phyloP scores from a whole-genome alignment of 306 rosid genomes.

The Fagus crenata region DNA sequence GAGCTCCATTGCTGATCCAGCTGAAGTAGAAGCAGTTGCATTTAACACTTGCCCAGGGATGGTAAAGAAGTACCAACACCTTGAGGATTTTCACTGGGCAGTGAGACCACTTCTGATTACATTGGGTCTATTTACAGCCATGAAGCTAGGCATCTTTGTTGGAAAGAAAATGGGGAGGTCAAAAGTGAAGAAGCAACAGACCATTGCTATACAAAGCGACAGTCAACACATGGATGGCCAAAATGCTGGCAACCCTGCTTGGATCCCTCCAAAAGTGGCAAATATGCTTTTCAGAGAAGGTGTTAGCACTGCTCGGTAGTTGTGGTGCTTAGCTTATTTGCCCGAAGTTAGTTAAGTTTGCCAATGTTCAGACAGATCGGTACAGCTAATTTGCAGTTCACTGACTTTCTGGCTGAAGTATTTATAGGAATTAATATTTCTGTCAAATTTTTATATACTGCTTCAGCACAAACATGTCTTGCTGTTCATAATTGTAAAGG shows the following conservation, averaged over 20 bases:
- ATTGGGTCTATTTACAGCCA: slow-evolving; percentile 65
- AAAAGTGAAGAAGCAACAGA: slow-evolving; percentile 41
- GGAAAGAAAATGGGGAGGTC: slow-evolving; percentile 57
- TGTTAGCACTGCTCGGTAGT: slow-evolving; percentile 39
- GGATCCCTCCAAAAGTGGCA: slow-evolving; percentile 70
- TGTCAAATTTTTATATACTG: neutral
- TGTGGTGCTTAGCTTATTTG: slow-evolving; percentile 1
- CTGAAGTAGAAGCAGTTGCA: slow-evolving; percentile 74
- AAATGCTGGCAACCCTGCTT: slow-evolving; percentile 44
- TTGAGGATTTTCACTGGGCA: slow-evolving; percentile 92
- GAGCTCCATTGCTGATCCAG: slow-evolving; percentile 71
- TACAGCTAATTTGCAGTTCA: neutral
- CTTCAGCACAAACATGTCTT: neutral
- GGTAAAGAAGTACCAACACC: slow-evolving; percentile 76
- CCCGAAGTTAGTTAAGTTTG: slow-evolving; percentile 20
- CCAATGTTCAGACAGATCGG: slow-evolving; percentile 19
- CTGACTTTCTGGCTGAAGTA: neutral
- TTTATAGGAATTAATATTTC: neutral
- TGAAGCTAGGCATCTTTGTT: slow-evolving; percentile 58
- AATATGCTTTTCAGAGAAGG: slow-evolving; percentile 67
- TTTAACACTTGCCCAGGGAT: slow-evolving; percentile 64
- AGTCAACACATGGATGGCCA: slow-evolving; percentile 49
- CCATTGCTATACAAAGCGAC: slow-evolving; percentile 41
- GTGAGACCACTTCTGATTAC: slow-evolving; percentile 75
- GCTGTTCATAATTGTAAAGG: slow-evolving; percentile 9